Conservation (phyloP, 352 stramenopile species). For the Phytophthora pistaciae region DNA sequence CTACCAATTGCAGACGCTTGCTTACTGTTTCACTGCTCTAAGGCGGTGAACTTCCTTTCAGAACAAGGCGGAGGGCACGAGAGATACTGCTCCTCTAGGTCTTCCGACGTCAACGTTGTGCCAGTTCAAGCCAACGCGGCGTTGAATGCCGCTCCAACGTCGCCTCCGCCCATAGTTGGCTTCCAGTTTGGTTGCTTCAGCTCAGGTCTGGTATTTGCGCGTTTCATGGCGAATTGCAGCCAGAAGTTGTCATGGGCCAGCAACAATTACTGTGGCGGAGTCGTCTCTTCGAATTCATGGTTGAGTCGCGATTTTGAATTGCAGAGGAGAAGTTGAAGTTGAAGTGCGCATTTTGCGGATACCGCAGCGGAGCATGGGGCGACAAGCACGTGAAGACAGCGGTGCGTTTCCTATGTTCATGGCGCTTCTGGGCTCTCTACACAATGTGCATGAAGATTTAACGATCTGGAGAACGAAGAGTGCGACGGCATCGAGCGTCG, state of each 20-base stretch:
- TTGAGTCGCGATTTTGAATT: constrained; percentile 7
- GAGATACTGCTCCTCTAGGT: not conserved
- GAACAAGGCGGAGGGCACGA: not conserved
- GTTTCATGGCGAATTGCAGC: no score
- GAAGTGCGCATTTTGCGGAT: constrained; percentile 33
- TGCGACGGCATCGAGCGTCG: constrained; percentile 1
- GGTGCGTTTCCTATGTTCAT: constrained; percentile 9
- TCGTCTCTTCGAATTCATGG: not conserved
- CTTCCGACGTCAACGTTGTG: not conserved
- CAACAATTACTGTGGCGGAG: no score
- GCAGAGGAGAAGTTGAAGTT: constrained; percentile 12
- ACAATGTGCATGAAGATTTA: not conserved
- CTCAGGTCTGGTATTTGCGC: no score
- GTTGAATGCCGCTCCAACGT: not conserved
- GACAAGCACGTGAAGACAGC: constrained; percentile 26
- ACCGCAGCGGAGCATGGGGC: constrained; percentile 15
- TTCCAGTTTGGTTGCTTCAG: no score
- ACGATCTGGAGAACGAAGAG: not conserved
- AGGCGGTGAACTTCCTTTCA: no score
- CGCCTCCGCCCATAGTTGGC: constrained; percentile 1
- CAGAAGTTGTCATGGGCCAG: no score
- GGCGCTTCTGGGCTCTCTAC: not conserved
- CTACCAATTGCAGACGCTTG: no score
- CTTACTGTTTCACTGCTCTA: no score
- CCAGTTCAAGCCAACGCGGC: not conserved